Conservation (phyloP, 1,284 basidiomycete species). For the Tylopilus sp. region DNA sequence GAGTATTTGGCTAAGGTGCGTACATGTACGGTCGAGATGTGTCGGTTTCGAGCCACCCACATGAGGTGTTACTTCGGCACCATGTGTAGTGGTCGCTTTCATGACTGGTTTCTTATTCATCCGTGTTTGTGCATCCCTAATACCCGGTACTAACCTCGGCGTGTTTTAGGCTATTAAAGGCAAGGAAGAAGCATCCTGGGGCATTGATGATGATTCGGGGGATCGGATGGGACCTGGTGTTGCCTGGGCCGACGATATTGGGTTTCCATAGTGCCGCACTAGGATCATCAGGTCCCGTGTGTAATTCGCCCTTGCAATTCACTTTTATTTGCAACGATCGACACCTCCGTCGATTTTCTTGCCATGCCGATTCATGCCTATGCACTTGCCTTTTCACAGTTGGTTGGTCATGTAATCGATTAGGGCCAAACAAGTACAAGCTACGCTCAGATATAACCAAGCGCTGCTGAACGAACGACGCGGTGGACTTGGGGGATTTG, state of each 20-base stretch:
- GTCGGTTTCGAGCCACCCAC: too few relatives aligned
- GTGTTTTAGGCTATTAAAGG: conserved; percentile 27
- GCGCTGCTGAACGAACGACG: conserved; percentile 47
- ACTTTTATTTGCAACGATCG: neutral
- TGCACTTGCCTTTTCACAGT: too few relatives aligned
- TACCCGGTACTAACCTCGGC: too few relatives aligned
- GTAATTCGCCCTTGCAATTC: neutral
- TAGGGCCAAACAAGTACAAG: too few relatives aligned
- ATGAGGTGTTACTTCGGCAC: too few relatives aligned
- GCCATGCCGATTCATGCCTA: too few relatives aligned
- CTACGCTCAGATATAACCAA: too few relatives aligned
- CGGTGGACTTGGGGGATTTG: conserved; percentile 40
- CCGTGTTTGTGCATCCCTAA: neutral
- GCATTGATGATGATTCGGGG: conserved; percentile 29
- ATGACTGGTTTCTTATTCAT: neutral
- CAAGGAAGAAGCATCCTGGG: conserved; percentile 31
- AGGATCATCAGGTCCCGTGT: neutral
- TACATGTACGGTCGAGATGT: neutral
- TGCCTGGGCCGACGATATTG: conserved; percentile 28
- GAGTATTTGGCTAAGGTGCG: conserved; percentile 64
- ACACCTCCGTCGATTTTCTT: too few relatives aligned
- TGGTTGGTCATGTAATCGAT: too few relatives aligned
- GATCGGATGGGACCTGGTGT: conserved; percentile 22
- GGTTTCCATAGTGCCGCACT: conserved; percentile 15
- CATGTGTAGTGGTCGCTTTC: too few relatives aligned